These are phyloP conservation scores for Venturia oleaginea DNA, from an alignment of 2,329 filamentous ascomycete species.

Conservation along the genomic window DNA sequence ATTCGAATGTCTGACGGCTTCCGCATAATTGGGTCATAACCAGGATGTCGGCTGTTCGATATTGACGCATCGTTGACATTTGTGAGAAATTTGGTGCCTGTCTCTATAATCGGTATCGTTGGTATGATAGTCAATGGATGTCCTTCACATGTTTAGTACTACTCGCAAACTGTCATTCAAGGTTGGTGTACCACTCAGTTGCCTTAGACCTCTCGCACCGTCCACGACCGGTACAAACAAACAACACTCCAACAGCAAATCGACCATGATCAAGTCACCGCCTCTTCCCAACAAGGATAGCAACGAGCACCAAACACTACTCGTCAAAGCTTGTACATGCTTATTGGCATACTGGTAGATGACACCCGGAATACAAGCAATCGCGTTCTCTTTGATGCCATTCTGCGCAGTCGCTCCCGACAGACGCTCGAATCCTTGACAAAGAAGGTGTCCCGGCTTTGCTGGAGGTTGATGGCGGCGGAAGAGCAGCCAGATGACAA, in stretches of 20 bases:
- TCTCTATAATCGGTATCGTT: conserved; percentile 14
- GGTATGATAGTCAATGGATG: neutral
- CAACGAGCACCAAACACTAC: conserved; percentile 64
- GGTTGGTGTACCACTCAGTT: conserved; percentile 5
- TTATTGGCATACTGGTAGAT: conserved; percentile 57
- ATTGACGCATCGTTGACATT: neutral
- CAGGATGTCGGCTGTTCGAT: neutral
- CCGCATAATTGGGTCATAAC: neutral
- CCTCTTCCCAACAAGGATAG: conserved; percentile 64
- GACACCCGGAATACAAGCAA: conserved; percentile 55
- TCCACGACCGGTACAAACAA: conserved; percentile 48
- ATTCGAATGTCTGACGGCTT: conserved; percentile 57
- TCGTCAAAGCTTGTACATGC: conserved; percentile 60
- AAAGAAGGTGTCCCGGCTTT: conserved; percentile 66
- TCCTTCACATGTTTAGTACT: conserved; percentile 10
- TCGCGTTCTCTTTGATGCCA: conserved; percentile 24
- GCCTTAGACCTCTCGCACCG: neutral
- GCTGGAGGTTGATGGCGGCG: conserved; percentile 40
- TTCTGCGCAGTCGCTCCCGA: conserved; percentile 20
- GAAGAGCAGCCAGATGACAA: conserved; percentile 65
- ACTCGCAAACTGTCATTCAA: conserved; percentile 30
- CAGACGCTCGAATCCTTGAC: conserved; percentile 65
- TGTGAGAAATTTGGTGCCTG: conserved; percentile 12
- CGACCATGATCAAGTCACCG: conserved; percentile 68
- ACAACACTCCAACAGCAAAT: conserved; percentile 67